Evolutionary conservation across 2,329 filamentous ascomycete species (phyloP).

Genomic region (Verticillium albo-atrum): DNA sequence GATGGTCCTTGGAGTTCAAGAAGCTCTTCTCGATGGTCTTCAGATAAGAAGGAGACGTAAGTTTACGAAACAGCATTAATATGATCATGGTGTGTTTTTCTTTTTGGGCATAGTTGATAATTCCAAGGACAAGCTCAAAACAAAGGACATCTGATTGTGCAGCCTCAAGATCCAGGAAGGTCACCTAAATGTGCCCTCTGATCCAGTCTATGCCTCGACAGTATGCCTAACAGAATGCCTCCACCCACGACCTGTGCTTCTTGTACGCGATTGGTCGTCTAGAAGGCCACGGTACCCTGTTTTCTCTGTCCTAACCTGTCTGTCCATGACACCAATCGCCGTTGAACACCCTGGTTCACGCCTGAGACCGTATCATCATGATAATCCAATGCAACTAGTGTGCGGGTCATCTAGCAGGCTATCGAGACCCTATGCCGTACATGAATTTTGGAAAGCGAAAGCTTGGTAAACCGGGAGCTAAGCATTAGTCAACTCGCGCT

Average conservation of each 20-base stretch:
- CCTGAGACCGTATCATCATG: background rate
- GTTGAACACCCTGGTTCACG: background rate
- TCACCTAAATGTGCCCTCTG: background rate
- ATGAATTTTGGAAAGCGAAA: background rate
- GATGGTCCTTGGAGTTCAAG: no score
- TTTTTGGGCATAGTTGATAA: no score
- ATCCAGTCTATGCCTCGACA: background rate
- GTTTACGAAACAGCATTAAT: no score
- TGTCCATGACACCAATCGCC: background rate
- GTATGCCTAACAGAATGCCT: background rate
- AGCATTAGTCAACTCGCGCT: slow-evolving; percentile 40
- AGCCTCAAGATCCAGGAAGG: background rate
- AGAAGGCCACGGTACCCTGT: background rate
- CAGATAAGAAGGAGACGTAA: no score
- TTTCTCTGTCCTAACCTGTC: background rate
- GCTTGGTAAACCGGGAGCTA: background rate
- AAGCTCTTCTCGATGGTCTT: no score
- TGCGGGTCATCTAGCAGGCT: background rate
- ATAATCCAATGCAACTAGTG: background rate
- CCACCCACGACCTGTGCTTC: background rate
- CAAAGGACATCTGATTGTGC: background rate
- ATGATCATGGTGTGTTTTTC: no score
- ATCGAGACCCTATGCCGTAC: background rate
- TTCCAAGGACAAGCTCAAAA: no score
- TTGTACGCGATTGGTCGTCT: background rate